Base-by-base conservation (phyloP, 805 yeast genomes). In the Monosporozyma unispora region DNA sequence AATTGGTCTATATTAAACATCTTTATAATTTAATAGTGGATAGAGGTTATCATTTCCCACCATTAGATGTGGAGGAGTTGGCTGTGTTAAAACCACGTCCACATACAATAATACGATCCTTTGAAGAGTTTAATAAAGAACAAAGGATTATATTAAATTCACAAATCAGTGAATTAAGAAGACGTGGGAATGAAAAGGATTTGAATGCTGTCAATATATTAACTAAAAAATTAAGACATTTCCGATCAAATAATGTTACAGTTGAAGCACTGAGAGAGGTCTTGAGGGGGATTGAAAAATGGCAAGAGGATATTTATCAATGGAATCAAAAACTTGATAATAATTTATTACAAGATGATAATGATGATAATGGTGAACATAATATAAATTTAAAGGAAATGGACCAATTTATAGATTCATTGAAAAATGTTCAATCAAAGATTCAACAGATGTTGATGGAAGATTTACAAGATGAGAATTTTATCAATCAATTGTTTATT, bases 131-230 rank as follows among this genome's bases (percentile, higher is more conserved):
- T 50, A 93, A 86, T 67, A 79, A 80, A 54, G 99, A 91, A 64
- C 98, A 91, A 67, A 81, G 86, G 48, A 73, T 87, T 38, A 96
- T 91, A 3, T 96, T 88, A 62, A 77, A 85, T 53, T 97, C 98
- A 12, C 91, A 91, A 69, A 76, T 91, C 55, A 98, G 91, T 68
- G 98, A 93, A 66, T 75, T 91, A 54, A 84, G 93, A 52, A 81
- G 97, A 68, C 77, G 96, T 57, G 98, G 97, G 35, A 83, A 85
- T 64, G 97, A 98, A 3, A 84, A 82, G 56, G 99, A 91, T 68
- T 76, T 91, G 62, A 84, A 82, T 58, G 97, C 90, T 67, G 99
- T 98, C 42, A 91, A 91, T 67, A 86, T 84, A 56, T 76, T 91
- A 66, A 91, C 91, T 97, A 88, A 90, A 65, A 80, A 28, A 22